Conservation (phyloP, 1,284 basidiomycete genomes). For the Grifola frondosa region DNA sequence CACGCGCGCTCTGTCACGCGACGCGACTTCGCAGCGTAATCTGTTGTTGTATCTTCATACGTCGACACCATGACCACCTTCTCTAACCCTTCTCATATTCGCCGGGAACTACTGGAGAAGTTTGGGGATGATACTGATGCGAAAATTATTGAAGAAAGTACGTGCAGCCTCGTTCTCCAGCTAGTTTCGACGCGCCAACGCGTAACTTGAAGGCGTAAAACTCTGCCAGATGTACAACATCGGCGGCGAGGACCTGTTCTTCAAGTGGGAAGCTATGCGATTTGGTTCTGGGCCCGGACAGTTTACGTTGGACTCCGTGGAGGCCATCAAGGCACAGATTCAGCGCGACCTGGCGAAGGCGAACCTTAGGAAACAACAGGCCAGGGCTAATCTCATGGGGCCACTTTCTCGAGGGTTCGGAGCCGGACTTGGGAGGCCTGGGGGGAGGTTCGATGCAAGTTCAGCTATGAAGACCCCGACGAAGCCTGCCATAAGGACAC, state of each 20-base stretch:
- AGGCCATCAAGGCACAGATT: conserved; percentile 53
- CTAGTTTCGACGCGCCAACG: not conserved
- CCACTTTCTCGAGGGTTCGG: conserved; percentile 18
- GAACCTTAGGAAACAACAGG: conserved; percentile 39
- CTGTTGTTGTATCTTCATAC: not conserved
- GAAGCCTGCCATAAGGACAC: conserved; percentile 9
- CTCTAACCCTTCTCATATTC: not conserved
- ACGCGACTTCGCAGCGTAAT: conserved; percentile 2
- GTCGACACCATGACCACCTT: not conserved
- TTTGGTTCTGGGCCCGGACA: conserved; percentile 39
- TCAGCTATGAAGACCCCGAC: conserved; percentile 23
- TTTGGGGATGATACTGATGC: conserved; percentile 20
- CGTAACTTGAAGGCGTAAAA: conserved; percentile 48
- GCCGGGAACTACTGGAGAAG: conserved; percentile 9
- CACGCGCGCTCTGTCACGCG: conserved; percentile 5
- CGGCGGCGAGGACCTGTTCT: conserved; percentile 56
- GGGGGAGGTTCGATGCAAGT: conserved; percentile 6
- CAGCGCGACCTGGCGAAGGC: conserved; percentile 49
- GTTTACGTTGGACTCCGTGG: conserved; percentile 51
- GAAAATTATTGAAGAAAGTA: conserved; percentile 19
- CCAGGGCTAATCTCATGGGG: conserved; percentile 17
- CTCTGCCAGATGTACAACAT: conserved; percentile 68
- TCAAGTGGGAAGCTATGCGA: conserved; percentile 67
- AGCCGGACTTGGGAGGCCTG: conserved; percentile 19
- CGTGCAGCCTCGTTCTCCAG: not conserved